Base-by-base conservation (phyloP, 257 asterid species). In the Forsythia viridissima region DNA sequence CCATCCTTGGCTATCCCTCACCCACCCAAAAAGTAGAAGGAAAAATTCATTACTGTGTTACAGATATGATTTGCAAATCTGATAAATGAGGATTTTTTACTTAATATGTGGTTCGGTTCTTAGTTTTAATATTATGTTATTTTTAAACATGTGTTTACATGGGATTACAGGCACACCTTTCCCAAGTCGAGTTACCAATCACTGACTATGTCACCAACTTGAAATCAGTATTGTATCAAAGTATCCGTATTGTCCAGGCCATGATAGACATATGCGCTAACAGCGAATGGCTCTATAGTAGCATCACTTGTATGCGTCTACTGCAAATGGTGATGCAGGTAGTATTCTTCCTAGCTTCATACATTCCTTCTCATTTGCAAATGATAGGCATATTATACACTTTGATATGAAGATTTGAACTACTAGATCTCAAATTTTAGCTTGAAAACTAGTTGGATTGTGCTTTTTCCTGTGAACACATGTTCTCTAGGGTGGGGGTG, bases 261-360 rank as follows among this genome's bases (percentile, higher is more conserved):
- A 95, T 95, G 99, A 95, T 95, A 84, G 99, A 95, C 88, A 81
- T 95, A 63, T 95, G 98, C 85, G 98, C 98, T 36, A 95, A 95
- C 86, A 95, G 99, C 38, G 99, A 97, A 83, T 95, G 99, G 99
- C 94, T 95, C 78, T 92, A 94, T 43, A 93, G 97, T 86, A 86
- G 97, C 65, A 81, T 93, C 72, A 88, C 93, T 71, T 95, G 98
- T 81, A 93, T 95, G 98, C 91, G 82, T 88, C 93, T 95, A 77
- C 83, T 93, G 87, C 99, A 95, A 87, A 95, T 95, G 99, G 94
- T 93, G 87, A 95, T 95, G 97, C 99, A 95, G 99, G 99, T 95
- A 89, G 41, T 80, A 70, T 81, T 24, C 70, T 63, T 12, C 15
- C 18, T 9, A 63, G 70, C 39, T 21, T 63, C 39, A 30, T 24